Percentiles rank a stretch among this genome's conserved stretches.
These are phyloP conservation scores for Fusarium albosuccineum DNA, from an alignment of 2,329 filamentous ascomycete species.

Conservation along the genomic window DNA sequence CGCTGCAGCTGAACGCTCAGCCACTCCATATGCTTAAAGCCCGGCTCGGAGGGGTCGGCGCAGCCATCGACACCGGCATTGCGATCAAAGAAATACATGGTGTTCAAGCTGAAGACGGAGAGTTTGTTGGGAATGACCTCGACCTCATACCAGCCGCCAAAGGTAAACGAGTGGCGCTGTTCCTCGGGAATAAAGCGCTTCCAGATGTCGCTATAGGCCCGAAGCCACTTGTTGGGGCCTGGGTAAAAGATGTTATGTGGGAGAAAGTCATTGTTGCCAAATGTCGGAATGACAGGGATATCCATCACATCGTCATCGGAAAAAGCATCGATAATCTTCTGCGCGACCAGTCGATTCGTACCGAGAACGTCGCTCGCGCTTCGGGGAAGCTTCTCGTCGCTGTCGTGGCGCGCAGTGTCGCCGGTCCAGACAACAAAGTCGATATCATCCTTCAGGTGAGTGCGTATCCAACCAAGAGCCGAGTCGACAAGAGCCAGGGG, in stretches of 20 bases:
- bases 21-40: constrained; percentile 97
- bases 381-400: constrained; percentile 84
- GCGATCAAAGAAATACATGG: constrained; percentile 93
- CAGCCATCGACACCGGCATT: constrained; percentile 97
- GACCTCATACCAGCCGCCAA: constrained; percentile 94
- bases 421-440: constrained; percentile 96
- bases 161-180: constrained; percentile 90
- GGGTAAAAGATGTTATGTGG: constrained; percentile 93
- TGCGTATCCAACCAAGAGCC: constrained; percentile 89
- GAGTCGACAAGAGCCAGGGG: constrained; percentile 85
- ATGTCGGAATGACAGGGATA: constrained; percentile 87
- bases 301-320: constrained; percentile 68
- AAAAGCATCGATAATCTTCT: constrained; percentile 83
- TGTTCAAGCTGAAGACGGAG: constrained; percentile 94
- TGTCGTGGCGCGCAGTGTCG: constrained; percentile 90
- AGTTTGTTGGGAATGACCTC: constrained; percentile 90
- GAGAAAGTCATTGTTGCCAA: constrained; percentile 97
- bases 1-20: constrained; percentile 88
- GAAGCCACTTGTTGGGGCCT: constrained; percentile 90
- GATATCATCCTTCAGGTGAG: constrained; percentile 80
- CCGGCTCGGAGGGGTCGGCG: constrained; percentile 80
- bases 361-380: constrained; percentile 80
- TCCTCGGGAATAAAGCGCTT: constrained; percentile 88
- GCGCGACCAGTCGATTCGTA: constrained; percentile 80
- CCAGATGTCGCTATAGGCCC: constrained; percentile 84